Evolutionary conservation across 179 eudicot genomes (phyloP), one percentile per base, ranked within the genome.

Genomic region (Actinidia polygama): DNA sequence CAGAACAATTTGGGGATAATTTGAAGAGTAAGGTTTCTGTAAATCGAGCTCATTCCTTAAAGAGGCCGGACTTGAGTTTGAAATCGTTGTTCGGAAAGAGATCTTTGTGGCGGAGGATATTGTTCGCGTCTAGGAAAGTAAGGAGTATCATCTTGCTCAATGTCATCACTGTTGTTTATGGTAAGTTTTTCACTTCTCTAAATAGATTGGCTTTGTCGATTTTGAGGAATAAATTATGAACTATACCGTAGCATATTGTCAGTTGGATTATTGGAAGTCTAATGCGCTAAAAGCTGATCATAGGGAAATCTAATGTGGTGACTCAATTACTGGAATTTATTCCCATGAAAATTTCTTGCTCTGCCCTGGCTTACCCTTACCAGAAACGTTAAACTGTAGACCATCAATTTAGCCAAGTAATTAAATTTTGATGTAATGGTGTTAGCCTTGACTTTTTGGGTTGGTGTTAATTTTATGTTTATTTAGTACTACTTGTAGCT

Each of bases 101-200:
- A 64, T 83, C 90, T 10, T 62, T 86, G 81, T 88, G 94, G 94
- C 80, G 86, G 51, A 86, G 92, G 82, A 84, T 89, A 58, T 86
- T 88, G 11, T 90, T 87, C 58, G 86, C 89, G 6, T 90, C 97
- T 14, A 85, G 36, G 86, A 92, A 87, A 87, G 87, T 91, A 24
- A 81, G 93, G 75, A 88, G 92, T 83, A 83, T 92, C 78, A 82
- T 92, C 85, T 83, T 91, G 87, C 93, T 92, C 72, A 92, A 92
- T 83, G 87, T 86, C 46, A 80, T 86, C 47, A 87, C 95, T 40
- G n/a, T 92, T 80, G 79, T 91, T 73, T 92, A 88, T 57, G 95
- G 95, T 69, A 69, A 4, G 15, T 0, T 68, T 16, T 40, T 16
- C 10, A 16, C 23, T 40, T 47, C 53, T 55, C 6, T 50, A 71